Base-by-base conservation (phyloP, 2,329 filamentous ascomycete genomes). In the Talaromyces sp. region DNA sequence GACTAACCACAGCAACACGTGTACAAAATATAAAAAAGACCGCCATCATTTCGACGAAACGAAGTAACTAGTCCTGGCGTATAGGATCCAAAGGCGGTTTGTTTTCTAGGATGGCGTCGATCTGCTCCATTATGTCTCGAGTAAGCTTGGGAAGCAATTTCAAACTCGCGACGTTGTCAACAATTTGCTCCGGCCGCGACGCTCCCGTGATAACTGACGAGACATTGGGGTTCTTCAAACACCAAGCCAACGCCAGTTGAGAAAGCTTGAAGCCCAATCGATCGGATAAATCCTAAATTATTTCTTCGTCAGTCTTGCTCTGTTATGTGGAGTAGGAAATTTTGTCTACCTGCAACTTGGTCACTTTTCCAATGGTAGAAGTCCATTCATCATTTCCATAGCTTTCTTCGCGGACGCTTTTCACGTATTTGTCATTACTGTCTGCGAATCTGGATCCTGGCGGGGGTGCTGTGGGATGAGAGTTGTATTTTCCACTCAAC, bases 401-500 rank as follows among this genome's bases (percentile, higher is more conserved):
- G 25, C 91, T 78, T 69, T 80, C 82, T 55, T 89, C 82, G 1
- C 89, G 88, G 65, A 92, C 60, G 2, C 28, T 42, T 11, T 82
- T 72, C 21, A 56, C 84, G 80, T 79, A 84, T 62, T 82, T 79
- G 65, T 88, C 81, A 58, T 83, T 78, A 46, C 80, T 80, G 68
- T 81, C 80, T 12, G 82, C 81, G 63, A 88, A 79, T 21, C 87
- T 80, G 5, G 83, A 85, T 66, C 82, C 82, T 12, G 82, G 76
- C 4, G 86, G 58, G 1, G 58, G 58, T 28, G 31, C 35, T 39
- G 16, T 33, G 1, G 48, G 46, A 40, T 42, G 18, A 21, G 48
- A 76, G 72, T 85, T 86, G 76, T 89, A 89, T 74, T 89, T 89
- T 56, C 87, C 87, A 0, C 85, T 86, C 65, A 89, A 76, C 64